These are phyloP conservation scores for Lecanosticta acicola DNA, from an alignment of 2,329 filamentous ascomycete species.

Conservation along the genomic window DNA sequence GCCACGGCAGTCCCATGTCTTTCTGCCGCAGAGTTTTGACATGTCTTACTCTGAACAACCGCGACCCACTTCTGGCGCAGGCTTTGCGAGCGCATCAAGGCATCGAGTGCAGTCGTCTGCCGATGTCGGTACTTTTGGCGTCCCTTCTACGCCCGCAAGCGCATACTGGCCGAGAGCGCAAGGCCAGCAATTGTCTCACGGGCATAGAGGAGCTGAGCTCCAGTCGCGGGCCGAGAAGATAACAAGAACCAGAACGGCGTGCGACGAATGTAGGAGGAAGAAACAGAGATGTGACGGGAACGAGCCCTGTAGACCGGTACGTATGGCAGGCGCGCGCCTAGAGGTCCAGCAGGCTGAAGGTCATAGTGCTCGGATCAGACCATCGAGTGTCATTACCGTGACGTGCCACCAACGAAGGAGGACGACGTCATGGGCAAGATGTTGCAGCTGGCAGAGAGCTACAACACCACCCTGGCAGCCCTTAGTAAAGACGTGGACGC, in stretches of 20 bases:
- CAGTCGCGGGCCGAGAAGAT: conserved; percentile 6
- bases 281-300: conserved; percentile 98
- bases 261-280: conserved; percentile 82
- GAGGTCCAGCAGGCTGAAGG: no score
- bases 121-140: background rate
- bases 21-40: no score
- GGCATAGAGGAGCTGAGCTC: background rate
- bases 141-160: conserved; percentile 2
- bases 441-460: conserved; percentile 17
- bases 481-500: conserved; percentile 14
- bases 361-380: conserved; percentile 17
- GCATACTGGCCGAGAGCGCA: background rate
- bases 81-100: no score
- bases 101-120: background rate
- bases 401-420: conserved; percentile 20
- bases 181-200: conserved; percentile 2
- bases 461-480: conserved; percentile 15
- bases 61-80: no score
- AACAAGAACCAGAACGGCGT: conserved; percentile 13
- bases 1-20: no score
- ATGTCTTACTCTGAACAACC: no score
- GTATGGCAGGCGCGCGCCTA: no score
- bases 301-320: conserved; percentile 11
- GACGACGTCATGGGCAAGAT: conserved; percentile 19
- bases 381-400: conserved; percentile 19